phyloP scores from a whole-genome alignment of 2,329 filamentous ascomycete genomes.

The Colletotrichum tabaci region DNA sequence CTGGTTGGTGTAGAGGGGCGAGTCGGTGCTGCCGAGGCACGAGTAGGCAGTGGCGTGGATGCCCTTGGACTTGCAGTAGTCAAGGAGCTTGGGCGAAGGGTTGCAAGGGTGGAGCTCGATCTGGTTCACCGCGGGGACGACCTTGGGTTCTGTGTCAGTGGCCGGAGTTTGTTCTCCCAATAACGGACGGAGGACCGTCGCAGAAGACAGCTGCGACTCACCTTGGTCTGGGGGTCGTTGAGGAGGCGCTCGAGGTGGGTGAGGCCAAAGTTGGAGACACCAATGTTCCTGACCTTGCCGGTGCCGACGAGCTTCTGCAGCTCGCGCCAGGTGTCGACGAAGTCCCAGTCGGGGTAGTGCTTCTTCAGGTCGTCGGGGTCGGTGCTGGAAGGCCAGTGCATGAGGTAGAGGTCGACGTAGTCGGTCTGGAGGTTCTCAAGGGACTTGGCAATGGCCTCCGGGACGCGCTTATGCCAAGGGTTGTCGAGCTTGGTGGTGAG shows the following conservation, averaged over 20 bases:
- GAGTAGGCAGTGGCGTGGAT: constrained; percentile 85
- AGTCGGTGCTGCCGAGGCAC: constrained; percentile 80
- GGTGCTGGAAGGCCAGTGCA: constrained; percentile 80
- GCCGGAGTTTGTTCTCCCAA: no score
- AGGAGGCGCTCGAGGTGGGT: constrained; percentile 84
- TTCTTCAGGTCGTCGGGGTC: constrained; percentile 75
- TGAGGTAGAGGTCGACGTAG: constrained; percentile 80
- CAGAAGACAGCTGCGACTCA: constrained; percentile 46
- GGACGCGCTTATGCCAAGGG: constrained; percentile 80
- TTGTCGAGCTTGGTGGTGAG: constrained; percentile 89
- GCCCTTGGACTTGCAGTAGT: constrained; percentile 79
- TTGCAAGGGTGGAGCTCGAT: constrained; percentile 86
- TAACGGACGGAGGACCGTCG: no score
- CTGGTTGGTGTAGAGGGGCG: constrained; percentile 77
- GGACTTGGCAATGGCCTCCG: constrained; percentile 72
- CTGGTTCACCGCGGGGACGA: constrained; percentile 81
- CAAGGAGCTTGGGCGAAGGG: constrained; percentile 84
- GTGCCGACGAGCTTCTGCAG: constrained; percentile 78
- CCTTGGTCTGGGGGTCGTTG: constrained; percentile 74
- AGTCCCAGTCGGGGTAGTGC: constrained; percentile 84
- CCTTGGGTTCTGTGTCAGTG: constrained; percentile 50
- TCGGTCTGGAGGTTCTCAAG: constrained; percentile 73
- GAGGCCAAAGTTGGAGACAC: constrained; percentile 89
- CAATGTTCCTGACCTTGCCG: constrained; percentile 84
- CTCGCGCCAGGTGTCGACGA: constrained; percentile 83